Evolutionary conservation across 805 yeast genomes (phyloP), one percentile per base, ranked within the genome.

Genomic region (fission yeast (Schizosaccharomyces pombe)): DNA sequence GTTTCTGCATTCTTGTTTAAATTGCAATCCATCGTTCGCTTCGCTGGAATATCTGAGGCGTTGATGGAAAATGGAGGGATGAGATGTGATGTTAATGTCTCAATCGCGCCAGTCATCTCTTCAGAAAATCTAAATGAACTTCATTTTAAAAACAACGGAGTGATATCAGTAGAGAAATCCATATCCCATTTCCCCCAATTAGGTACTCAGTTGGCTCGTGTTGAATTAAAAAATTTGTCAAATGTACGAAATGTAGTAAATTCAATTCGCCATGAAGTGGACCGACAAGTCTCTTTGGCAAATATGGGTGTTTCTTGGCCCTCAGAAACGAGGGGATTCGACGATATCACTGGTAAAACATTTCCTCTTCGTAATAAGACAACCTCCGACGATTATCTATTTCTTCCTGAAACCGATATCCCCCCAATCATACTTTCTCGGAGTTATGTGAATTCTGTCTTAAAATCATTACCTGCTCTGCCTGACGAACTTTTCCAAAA

Each of bases 61-160:
- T 95, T 87, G 60, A 71, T 91, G 62, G 97, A 91, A 63, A 78
- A 86, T 1, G 98, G 98, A 5, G 91, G 96, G 0, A 81, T 91
- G 74, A 73, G 98, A 61, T 91, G 89, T 3, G 98, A 91, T 63
- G 97, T 85, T 8, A 91, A 91, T 60, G 74, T 91, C n/a, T 82
- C 93, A 26, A 78, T 89, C 4, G 31, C 54, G 61, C 16, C 37
- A 30, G 31, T 24, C n/a, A 16, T 29, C 16, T 30, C 40, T n/a
- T 87, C 31, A 79, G 86, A 0, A 74, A 85, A 14, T 87, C 93
- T 5, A 84, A 89, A 16, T 69, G 75, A 12, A 76, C 75, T 54
- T n/a, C n/a, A n/a, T n/a, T n/a, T n/a, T n/a, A n/a, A n/a, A n/a
- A n/a, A n/a, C n/a, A n/a, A 95, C 98, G 0, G 74, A 86, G 29